Conservation (phyloP, 495 filamentous ascomycete genomes). For the Neurospora cerealis region DNA sequence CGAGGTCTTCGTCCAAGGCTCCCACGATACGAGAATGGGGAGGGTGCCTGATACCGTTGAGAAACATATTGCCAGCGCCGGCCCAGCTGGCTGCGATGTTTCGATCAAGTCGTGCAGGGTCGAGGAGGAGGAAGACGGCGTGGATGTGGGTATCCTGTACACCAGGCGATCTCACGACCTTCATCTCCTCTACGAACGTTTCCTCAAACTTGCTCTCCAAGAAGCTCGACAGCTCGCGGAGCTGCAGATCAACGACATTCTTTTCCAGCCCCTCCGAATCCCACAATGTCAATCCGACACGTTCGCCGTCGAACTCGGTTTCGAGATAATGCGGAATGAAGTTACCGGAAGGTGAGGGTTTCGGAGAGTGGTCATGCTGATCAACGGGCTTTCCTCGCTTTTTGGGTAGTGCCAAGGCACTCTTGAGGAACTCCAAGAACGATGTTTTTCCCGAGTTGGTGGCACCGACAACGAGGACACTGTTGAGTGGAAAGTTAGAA, state of each 20-base stretch:
- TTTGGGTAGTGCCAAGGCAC: constrained; percentile 70
- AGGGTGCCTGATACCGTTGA: constrained; percentile 38
- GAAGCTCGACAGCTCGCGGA: constrained; percentile 84
- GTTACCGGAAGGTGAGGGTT: constrained; percentile 39
- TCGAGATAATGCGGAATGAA: constrained; percentile 86
- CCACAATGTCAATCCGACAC: constrained; percentile 90
- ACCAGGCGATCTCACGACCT: constrained; percentile 85
- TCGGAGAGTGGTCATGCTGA: constrained; percentile 44
- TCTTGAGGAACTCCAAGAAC: constrained; percentile 91
- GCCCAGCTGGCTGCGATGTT: constrained; percentile 64
- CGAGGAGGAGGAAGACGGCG: constrained; percentile 85
- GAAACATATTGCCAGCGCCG: constrained; percentile 42
- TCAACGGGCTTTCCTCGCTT: constrained; percentile 49
- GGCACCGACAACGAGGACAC: constrained; percentile 83
- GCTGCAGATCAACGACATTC: constrained; percentile 85
- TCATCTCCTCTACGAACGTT: constrained; percentile 95
- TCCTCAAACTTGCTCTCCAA: constrained; percentile 98
- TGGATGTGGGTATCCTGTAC: constrained; percentile 96
- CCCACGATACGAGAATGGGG: constrained; percentile 43
- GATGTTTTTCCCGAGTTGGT: constrained; percentile 89
- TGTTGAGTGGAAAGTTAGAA: constrained; percentile 23
- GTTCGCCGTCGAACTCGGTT: constrained; percentile 87
- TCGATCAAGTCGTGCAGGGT: constrained; percentile 75
- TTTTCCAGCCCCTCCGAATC: constrained; percentile 91
- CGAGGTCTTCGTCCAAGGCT: constrained; percentile 77